Percentiles rank a stretch among this genome's conserved stretches.
Evolutionary conservation across 495 filamentous ascomycete species (phyloP).

Genomic region (Hypomontagnella submonticulosa): DNA sequence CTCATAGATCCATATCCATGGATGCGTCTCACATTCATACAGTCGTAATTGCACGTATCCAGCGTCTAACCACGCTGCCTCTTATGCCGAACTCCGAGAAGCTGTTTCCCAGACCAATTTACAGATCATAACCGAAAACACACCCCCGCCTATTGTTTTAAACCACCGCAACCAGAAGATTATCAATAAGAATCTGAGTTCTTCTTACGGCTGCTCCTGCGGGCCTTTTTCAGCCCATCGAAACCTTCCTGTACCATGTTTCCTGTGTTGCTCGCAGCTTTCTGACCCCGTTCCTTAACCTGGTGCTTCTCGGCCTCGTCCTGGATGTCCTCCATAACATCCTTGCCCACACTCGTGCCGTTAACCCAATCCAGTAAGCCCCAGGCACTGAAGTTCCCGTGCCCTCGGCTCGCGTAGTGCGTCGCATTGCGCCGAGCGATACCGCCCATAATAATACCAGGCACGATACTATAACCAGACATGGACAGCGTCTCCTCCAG

Average conservation of each 20-base stretch:
- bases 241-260: constrained; percentile 52
- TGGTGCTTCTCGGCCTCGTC: constrained; percentile 70
- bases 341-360: constrained; percentile 72
- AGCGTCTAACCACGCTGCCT: background rate
- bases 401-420: constrained; percentile 69
- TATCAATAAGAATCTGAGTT: constrained; percentile 48
- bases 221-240: constrained; percentile 49
- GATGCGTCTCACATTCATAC: too few species aligned
- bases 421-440: constrained; percentile 75
- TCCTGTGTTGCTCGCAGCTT: constrained; percentile 50
- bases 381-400: constrained; percentile 82
- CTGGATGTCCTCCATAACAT: constrained; percentile 64
- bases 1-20: too few species aligned
- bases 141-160: background rate
- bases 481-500: constrained; percentile 81
- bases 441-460: constrained; percentile 78
- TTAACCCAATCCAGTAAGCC: constrained; percentile 80
- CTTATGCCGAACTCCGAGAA: constrained; percentile 23
- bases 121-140: constrained; percentile 6
- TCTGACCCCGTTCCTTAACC: constrained; percentile 60
- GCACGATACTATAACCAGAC: constrained; percentile 80
- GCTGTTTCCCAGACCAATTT: background rate
- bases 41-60: too few species aligned
- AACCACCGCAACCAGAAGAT: background rate
- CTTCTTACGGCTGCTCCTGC: constrained; percentile 49